Evolutionary conservation across 495 filamentous ascomycete genomes (phyloP).

Genomic region (Daldinia bambusicola): DNA sequence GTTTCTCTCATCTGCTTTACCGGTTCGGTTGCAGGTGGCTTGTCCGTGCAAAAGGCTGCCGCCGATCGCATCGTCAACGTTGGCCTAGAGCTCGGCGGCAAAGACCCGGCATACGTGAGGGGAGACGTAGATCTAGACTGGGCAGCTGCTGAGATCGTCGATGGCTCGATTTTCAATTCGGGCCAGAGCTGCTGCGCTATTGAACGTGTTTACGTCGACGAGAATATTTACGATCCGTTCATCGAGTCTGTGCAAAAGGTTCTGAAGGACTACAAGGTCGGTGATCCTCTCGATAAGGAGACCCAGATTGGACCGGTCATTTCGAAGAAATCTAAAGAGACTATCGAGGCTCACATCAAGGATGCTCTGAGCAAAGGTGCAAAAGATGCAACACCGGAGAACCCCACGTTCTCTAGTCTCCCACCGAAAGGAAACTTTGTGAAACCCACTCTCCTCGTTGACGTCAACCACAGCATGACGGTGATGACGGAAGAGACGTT

Average conservation of each 20-base stretch:
- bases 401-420: slow-evolving; percentile 74
- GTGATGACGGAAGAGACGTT: slow-evolving; percentile 98
- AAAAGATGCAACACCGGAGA: slow-evolving; percentile 81
- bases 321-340: slow-evolving; percentile 75
- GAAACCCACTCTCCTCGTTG: slow-evolving; percentile 81
- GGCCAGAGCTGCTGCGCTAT: slow-evolving; percentile 96
- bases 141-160: slow-evolving; percentile 92
- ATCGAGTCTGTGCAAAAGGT: slow-evolving; percentile 81
- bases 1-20: slow-evolving; percentile 88
- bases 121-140: slow-evolving; percentile 86
- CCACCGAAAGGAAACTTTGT: slow-evolving; percentile 84
- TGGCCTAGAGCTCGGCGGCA: slow-evolving; percentile 89
- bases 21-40: slow-evolving; percentile 87
- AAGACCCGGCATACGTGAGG: slow-evolving; percentile 90
- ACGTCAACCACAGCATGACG: slow-evolving; percentile 84
- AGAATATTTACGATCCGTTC: slow-evolving; percentile 82
- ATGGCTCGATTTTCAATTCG: slow-evolving; percentile 95
- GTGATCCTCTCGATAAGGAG: slow-evolving; percentile 79
- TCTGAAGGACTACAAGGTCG: slow-evolving; percentile 87
- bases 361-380: slow-evolving; percentile 89
- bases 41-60: slow-evolving; percentile 85
- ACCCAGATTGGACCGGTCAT: slow-evolving; percentile 93
- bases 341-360: slow-evolving; percentile 82
- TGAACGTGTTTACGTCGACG: slow-evolving; percentile 92
- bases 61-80: slow-evolving; percentile 83